Percentiles rank a stretch among this genome's conserved stretches.
phyloP scores from a whole-genome alignment of 139 green algal genomes.

The Micractinium sp. region DNA sequence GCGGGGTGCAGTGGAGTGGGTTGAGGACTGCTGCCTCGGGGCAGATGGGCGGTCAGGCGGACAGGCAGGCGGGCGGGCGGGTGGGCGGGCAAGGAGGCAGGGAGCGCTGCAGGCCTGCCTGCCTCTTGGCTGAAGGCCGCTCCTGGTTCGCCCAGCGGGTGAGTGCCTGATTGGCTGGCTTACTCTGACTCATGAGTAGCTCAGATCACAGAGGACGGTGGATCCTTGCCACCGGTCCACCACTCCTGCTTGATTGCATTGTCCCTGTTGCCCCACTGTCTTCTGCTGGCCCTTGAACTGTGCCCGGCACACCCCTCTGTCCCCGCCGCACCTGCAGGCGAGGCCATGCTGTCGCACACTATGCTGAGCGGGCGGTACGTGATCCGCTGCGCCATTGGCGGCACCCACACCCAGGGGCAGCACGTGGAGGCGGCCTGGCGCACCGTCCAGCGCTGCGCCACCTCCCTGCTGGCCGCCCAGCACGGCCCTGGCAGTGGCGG shows the following conservation, averaged over 20 bases:
- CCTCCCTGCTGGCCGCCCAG: background rate
- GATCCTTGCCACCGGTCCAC: too few relatives aligned
- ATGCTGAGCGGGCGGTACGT: slow-evolving; percentile 62
- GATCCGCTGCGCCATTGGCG: slow-evolving; percentile 63
- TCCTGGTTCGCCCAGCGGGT: too few relatives aligned
- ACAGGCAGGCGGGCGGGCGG: too few relatives aligned
- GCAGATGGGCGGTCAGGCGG: background rate
- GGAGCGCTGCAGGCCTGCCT: background rate
- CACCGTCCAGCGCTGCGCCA: slow-evolving; percentile 26
- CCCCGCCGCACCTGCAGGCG: slow-evolving; percentile 28
- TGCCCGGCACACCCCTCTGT: too few relatives aligned
- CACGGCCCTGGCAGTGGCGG: too few relatives aligned
- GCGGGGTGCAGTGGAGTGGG: background rate
- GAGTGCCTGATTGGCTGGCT: too few relatives aligned
- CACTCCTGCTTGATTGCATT: too few relatives aligned
- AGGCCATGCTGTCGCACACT: slow-evolving; percentile 67
- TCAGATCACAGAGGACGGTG: too few relatives aligned
- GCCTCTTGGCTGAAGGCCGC: slow-evolving; percentile 41
- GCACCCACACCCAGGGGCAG: slow-evolving; percentile 50
- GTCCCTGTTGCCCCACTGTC: too few relatives aligned
- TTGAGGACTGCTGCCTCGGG: background rate
- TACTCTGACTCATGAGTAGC: too few relatives aligned
- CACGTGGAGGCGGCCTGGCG: slow-evolving; percentile 67
- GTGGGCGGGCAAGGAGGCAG: too few relatives aligned
- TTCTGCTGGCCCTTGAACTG: too few relatives aligned